Percentiles rank a stretch among this genome's conserved stretches.
Conservation (phyloP, 352 stramenopile species). For the Pythium brassicae region DNA sequence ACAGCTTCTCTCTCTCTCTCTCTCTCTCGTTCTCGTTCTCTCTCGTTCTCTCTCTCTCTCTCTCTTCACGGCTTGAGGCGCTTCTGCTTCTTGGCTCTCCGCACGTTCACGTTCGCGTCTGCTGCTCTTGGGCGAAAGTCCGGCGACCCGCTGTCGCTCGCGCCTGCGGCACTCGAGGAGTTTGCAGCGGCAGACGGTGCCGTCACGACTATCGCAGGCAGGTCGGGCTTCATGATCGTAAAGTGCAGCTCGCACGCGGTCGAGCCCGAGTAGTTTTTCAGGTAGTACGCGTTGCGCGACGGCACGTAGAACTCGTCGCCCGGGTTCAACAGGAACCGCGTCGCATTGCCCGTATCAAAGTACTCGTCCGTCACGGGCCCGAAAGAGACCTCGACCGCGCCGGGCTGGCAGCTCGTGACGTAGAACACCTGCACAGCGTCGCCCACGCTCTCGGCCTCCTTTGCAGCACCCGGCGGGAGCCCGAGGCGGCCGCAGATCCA, state of each 20-base stretch:
- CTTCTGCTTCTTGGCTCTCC: slow-evolving; percentile 9
- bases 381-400: slow-evolving; percentile 71
- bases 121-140: too few relatives aligned
- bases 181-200: neutral
- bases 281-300: slow-evolving; percentile 94
- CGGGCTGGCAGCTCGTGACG: slow-evolving; percentile 86
- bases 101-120: slow-evolving; percentile 7
- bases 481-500: slow-evolving; percentile 91
- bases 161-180: neutral
- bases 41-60: neutral
- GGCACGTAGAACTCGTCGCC: slow-evolving; percentile 97
- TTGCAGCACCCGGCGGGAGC: slow-evolving; percentile 91
- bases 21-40: too few relatives aligned
- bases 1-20: too few relatives aligned
- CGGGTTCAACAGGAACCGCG: slow-evolving; percentile 90
- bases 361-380: slow-evolving; percentile 64
- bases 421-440: slow-evolving; percentile 94
- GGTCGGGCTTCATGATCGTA: slow-evolving; percentile 90
- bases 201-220: slow-evolving; percentile 4
- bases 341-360: slow-evolving; percentile 89
- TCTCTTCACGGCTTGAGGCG: slow-evolving; percentile 9
- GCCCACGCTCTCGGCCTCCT: slow-evolving; percentile 93
- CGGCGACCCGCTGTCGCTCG: neutral
- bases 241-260: slow-evolving; percentile 90
- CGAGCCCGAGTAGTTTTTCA: slow-evolving; percentile 94